phyloP scores from a whole-genome alignment of 805 yeast genomes.

The Candida succiphila region DNA sequence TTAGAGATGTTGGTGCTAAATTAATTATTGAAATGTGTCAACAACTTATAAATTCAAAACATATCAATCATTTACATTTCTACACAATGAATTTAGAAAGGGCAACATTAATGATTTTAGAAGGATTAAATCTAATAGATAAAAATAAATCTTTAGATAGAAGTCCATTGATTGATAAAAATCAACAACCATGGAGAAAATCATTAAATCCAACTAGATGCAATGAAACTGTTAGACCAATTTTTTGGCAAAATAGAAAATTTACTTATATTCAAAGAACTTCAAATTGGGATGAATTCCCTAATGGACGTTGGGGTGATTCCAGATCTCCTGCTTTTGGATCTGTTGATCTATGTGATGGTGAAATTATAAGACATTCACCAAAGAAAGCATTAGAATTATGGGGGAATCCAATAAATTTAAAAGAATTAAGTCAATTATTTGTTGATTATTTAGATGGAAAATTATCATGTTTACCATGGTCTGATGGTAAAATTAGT shows the following conservation, averaged over 20 bases:
- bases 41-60: slow-evolving; percentile 58
- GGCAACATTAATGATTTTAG: slow-evolving; percentile 81
- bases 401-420: slow-evolving; percentile 74
- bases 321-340: slow-evolving; percentile 96
- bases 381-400: slow-evolving; percentile 70
- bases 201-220: slow-evolving; percentile 73
- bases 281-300: slow-evolving; percentile 95
- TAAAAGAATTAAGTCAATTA: slow-evolving; percentile 51
- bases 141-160: slow-evolving; percentile 13
- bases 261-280: slow-evolving; percentile 84
- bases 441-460: slow-evolving; percentile 67
- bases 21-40: slow-evolving; percentile 78
- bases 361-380: slow-evolving; percentile 73
- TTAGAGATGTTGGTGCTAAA: slow-evolving; percentile 77
- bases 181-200: slow-evolving; percentile 79
- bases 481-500: slow-evolving; percentile 90
- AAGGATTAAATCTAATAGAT: slow-evolving; percentile 47
- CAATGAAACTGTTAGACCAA: slow-evolving; percentile 82
- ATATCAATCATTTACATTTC: slow-evolving; percentile 80
- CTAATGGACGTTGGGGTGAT: slow-evolving; percentile 98
- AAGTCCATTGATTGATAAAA: slow-evolving; percentile 7
- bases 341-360: slow-evolving; percentile 73
- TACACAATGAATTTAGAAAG: slow-evolving; percentile 97
- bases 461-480: slow-evolving; percentile 67
- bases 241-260: slow-evolving; percentile 93